Evolutionary conservation across 176 grass and related monocot genomes (phyloP), one percentile per base, ranked within the genome.

Genomic region (Pharus latifolius): DNA sequence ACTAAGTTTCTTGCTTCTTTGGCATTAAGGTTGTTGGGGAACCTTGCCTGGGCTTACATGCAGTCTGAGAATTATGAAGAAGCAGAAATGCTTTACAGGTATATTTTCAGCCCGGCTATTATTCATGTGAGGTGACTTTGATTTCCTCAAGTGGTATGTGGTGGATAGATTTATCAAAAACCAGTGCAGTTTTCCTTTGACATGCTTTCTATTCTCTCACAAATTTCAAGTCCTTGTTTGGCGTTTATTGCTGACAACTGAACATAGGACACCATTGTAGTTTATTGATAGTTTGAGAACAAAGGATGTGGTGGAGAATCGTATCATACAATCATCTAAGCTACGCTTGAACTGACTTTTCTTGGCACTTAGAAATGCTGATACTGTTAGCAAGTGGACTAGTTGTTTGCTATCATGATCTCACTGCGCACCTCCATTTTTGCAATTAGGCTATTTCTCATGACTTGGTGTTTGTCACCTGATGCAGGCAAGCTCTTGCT

Each of bases 71-170:
- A 84, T 68, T 84, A 81, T 10, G 66, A 60, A 19, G 80, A 74
- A 65, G 84, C 88, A 37, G 80, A 91, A 83, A 65, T 76, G 85
- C 72, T 87, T 74, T 87, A 91, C 76, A 38, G 84, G 88, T 91
- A 81, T 35, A 63, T 41, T 51, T 63, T 74, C 52, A 31, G 4
- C 38, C 18, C 28, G 19, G 16, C 29, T 19, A 31, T 56, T 32
- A 67, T 44, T 3, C 6, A 16, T 10, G 74, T 54, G 19, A 47
- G 20, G 48, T 60, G 37, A 65, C 19, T 54, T 30, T 7, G 28
- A 45, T 55, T 33, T 30, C 41, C 56, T 70, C 37, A 3, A 72
- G 17, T 72, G 35, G 10, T 19, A 60, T 64, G 3, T 49, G 55
- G 16, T 34, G 31, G 31, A 57, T 77, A 40, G 28, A 57, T 23